phyloP scores from a whole-genome alignment of 257 asterid genomes.

The Plectranthus barbatus region DNA sequence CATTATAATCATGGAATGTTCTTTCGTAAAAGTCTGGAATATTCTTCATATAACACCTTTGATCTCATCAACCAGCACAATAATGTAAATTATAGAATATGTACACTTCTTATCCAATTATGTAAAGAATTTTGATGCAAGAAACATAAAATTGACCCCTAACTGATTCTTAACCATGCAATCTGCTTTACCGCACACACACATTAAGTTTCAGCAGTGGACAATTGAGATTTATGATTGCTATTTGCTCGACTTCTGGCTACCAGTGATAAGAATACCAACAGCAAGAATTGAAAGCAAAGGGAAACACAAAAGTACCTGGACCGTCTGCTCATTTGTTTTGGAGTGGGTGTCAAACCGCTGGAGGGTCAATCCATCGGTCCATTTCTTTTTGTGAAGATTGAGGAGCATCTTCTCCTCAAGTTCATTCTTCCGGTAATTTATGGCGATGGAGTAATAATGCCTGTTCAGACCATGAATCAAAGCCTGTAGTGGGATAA shows the following conservation, averaged over 20 bases:
- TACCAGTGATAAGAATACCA: not conserved
- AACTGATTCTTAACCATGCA: not conserved
- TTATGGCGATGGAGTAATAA: constrained; percentile 92
- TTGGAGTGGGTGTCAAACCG: constrained; percentile 87
- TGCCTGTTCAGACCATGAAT: constrained; percentile 96
- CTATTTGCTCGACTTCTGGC: not conserved
- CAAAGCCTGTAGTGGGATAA: constrained; percentile 57
- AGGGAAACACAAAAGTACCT: constrained; percentile 33
- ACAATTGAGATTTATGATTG: not conserved
- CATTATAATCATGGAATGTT: not conserved
- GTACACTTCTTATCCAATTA: not conserved
- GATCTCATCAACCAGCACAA: not conserved
- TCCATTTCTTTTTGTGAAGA: constrained; percentile 96
- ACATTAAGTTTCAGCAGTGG: not conserved
- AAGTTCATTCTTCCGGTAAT: constrained; percentile 92
- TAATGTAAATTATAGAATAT: not conserved
- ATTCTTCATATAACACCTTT: not conserved
- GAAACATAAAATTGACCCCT: not conserved
- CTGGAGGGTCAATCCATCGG: constrained; percentile 85
- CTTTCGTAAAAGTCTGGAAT: not conserved
- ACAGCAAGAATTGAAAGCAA: not conserved
- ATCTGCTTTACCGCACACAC: not conserved
- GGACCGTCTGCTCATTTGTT: constrained; percentile 91
- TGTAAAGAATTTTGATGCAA: not conserved
- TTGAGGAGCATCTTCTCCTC: constrained; percentile 97